These are phyloP conservation scores for Wickerhamiella occidentalis DNA, from an alignment of 805 yeast genomes.

Conservation along the genomic window DNA sequence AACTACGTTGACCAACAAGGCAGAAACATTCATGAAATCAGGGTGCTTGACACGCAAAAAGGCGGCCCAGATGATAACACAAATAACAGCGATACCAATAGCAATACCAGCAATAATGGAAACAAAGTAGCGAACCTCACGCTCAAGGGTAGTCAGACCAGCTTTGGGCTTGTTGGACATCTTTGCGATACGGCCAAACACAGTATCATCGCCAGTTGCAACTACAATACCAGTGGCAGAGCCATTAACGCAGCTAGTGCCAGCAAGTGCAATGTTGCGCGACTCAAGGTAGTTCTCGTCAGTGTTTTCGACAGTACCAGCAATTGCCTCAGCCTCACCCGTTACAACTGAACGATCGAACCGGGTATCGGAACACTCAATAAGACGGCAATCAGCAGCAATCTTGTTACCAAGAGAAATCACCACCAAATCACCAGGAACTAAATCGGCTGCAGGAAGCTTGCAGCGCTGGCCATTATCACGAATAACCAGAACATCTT, in stretches of 20 bases:
- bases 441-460: constrained; percentile 68
- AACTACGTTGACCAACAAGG: constrained; percentile 45
- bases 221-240: constrained; percentile 84
- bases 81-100: constrained; percentile 71
- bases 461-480: constrained; percentile 54
- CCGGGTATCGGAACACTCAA: constrained; percentile 67
- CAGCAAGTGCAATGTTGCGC: constrained; percentile 77
- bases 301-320: constrained; percentile 33
- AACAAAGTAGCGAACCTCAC: constrained; percentile 20
- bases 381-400: constrained; percentile 77
- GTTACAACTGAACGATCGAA: constrained; percentile 86
- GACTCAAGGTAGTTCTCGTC: constrained; percentile 42
- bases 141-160: constrained; percentile 48
- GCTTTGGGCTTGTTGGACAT: constrained; percentile 95
- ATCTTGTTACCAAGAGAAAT: constrained; percentile 71
- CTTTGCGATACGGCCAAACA: constrained; percentile 83
- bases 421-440: constrained; percentile 70
- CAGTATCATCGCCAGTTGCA: constrained; percentile 77
- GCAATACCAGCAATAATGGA: constrained; percentile 34
- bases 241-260: constrained; percentile 88
- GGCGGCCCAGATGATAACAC: constrained; percentile 75
- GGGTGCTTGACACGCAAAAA: constrained; percentile 65
- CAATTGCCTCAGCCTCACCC: constrained; percentile 76
- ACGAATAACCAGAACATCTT: constrained; percentile 46
- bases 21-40: constrained; percentile 88